Evolutionary conservation across 2,329 filamentous ascomycete species (phyloP), one percentile per base, ranked within the genome.

Genomic region (Fusarium sp.): DNA sequence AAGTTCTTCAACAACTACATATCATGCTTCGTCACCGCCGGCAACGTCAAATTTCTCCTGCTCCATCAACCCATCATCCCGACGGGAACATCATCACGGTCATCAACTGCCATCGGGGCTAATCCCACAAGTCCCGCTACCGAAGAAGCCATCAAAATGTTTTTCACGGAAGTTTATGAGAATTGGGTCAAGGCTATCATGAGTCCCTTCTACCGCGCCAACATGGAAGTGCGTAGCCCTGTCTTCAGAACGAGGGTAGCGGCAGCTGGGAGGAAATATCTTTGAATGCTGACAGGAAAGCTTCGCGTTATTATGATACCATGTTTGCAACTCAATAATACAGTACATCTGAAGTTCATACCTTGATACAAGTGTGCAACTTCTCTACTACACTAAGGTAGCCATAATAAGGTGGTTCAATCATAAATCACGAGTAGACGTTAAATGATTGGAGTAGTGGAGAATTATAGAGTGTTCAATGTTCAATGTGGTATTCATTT

Each of bases 1-100:
- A 94, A 94, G 80, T 98, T 98, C 87, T 96, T 97, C 84, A 95
- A 96, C 84, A 95, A 95, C 81, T 96, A 97, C 86, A 93, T 98
- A 72, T 97, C 94, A 53, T 96, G 94, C 84, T 98, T 98, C 87
- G 89, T 99, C 62, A 98, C 96, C 1, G 95, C 92, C 75, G 93
- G 92, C 79, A 98, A 97, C 83, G 92, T 95, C 77, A 96, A 98
- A 75, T 98, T 99, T 85, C 90, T 99, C 62, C 91, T 99, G 20
- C 91, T 99, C 6, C 96, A 98, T 82, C 93, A 97, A 79, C 95
- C 96, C 24, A 85, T 87, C 45, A 81, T 79, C 32, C 85, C 69
- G 62, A 85, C 79, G 32, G 77, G 81, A 54, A 81, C 85, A 48
- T 85, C 85, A 15, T 85, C 85, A 8, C 83, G 90, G 50, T 90